Conservation (phyloP, 208 protist species). For the Crithidia expoeki region DNA sequence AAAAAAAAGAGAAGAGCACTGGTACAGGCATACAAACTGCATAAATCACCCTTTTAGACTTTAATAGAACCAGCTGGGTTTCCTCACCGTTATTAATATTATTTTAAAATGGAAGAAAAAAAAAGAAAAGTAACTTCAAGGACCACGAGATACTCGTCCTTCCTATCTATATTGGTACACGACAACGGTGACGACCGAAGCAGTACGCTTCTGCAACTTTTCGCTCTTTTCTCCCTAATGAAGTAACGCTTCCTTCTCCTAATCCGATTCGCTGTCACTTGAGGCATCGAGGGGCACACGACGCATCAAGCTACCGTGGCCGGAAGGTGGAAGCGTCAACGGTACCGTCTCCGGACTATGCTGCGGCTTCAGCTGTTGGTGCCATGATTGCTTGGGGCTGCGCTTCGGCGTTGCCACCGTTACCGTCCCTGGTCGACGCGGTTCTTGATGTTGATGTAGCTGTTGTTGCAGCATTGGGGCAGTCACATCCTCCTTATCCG, state of each 20-base stretch:
- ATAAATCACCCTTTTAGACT: too few relatives aligned
- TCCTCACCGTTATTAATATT: too few relatives aligned
- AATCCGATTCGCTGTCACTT: constrained; percentile 44
- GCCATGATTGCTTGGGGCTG: constrained; percentile 19
- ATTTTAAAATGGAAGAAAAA: too few relatives aligned
- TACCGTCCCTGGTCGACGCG: background rate
- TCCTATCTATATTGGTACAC: too few relatives aligned
- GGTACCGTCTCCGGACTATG: constrained; percentile 23
- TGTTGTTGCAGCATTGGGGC: too few relatives aligned
- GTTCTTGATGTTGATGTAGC: too few relatives aligned
- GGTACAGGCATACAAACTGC: too few relatives aligned
- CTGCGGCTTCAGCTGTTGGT: constrained; percentile 13
- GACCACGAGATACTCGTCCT: too few relatives aligned
- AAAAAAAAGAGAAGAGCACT: background rate
- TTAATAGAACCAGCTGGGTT: too few relatives aligned
- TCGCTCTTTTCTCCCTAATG: background rate
- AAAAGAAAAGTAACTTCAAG: background rate
- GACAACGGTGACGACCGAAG: too few relatives aligned
- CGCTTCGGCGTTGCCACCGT: constrained; percentile 1
- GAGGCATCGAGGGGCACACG: constrained; percentile 48
- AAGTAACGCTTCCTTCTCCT: too few relatives aligned
- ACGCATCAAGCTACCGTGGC: constrained; percentile 18
- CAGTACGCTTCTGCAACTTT: background rate
- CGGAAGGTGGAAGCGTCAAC: constrained; percentile 37
- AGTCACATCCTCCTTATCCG: constrained; percentile 36